A percentile compares a stretch with the other conserved stretches of the same genome.
These are phyloP conservation scores for Pyricularia sp. DNA, from an alignment of 2,329 filamentous ascomycete genomes.

Conservation along the genomic window DNA sequence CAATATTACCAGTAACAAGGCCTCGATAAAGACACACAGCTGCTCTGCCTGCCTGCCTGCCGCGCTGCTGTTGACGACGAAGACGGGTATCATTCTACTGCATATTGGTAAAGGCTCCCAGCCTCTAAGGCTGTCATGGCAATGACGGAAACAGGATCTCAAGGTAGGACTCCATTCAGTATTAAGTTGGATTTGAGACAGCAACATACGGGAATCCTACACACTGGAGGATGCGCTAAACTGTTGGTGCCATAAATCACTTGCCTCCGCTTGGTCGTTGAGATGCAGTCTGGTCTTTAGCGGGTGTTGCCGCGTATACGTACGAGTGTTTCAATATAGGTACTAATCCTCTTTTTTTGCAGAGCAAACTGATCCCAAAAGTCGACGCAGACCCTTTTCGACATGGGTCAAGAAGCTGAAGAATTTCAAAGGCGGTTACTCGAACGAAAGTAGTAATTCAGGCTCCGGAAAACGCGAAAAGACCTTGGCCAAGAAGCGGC, in stretches of 20 bases:
- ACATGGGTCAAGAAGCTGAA: slow-evolving; percentile 92
- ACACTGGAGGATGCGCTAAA: not conserved
- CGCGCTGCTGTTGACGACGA: not conserved
- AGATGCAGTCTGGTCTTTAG: not conserved
- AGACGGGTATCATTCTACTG: not conserved
- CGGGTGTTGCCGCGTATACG: not conserved
- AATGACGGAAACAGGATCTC: slow-evolving; percentile 23
- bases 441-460: slow-evolving; percentile 40
- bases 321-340: not conserved
- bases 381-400: slow-evolving; percentile 76
- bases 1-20: not conserved
- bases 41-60: not conserved
- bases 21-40: not conserved
- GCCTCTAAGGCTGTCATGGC: slow-evolving; percentile 5
- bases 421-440: slow-evolving; percentile 56
- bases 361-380: slow-evolving; percentile 18
- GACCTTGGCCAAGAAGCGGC: slow-evolving; percentile 44
- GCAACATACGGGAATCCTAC: too few species aligned
- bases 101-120: not conserved
- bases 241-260: not conserved
- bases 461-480: slow-evolving; percentile 32
- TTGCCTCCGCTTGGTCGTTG: not conserved
- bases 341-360: not conserved
- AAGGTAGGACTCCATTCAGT: slow-evolving; percentile 11
- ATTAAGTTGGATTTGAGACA: not conserved